Evolutionary conservation across 2,329 filamentous ascomycete genomes (phyloP).

Genomic region (Fusarium begoniae): DNA sequence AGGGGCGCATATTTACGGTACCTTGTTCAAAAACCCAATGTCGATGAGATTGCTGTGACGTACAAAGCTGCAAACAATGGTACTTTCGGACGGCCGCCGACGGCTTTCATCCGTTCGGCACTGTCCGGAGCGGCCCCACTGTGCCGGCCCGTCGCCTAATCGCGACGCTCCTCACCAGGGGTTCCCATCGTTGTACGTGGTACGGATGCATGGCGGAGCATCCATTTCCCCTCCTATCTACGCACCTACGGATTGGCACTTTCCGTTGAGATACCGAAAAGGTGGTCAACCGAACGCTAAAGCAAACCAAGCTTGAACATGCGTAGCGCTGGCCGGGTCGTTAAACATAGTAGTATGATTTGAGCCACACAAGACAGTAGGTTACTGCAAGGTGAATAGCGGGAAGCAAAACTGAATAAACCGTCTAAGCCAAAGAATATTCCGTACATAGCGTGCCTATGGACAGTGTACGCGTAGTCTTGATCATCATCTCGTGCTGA

Average conservation of each 20-base stretch:
- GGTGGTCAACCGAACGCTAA: neutral
- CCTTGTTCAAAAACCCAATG: neutral
- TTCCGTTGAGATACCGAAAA: neutral
- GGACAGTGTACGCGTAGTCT: constrained; percentile 16
- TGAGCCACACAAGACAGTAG: neutral
- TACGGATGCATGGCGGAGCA: neutral
- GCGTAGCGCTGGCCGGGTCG: neutral
- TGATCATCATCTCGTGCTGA: constrained; percentile 23
- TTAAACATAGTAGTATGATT: neutral
- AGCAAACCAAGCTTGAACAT: neutral
- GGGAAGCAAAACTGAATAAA: constrained; percentile 18
- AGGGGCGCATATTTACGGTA: neutral
- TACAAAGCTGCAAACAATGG: neutral
- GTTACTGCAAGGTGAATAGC: neutral
- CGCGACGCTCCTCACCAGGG: neutral
- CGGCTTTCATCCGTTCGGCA: neutral
- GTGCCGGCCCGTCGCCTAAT: constrained; percentile 5
- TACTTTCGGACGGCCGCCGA: neutral
- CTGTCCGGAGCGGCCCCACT: constrained; percentile 31
- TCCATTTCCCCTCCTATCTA: neutral
- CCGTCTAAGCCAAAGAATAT: constrained; percentile 39
- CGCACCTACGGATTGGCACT: neutral
- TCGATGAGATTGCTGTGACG: constrained; percentile 10
- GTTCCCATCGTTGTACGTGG: neutral
- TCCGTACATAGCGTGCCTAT: constrained; percentile 29